Base-by-base conservation (phyloP, 1,284 basidiomycete species). In the Tylopilus orsonianus region DNA sequence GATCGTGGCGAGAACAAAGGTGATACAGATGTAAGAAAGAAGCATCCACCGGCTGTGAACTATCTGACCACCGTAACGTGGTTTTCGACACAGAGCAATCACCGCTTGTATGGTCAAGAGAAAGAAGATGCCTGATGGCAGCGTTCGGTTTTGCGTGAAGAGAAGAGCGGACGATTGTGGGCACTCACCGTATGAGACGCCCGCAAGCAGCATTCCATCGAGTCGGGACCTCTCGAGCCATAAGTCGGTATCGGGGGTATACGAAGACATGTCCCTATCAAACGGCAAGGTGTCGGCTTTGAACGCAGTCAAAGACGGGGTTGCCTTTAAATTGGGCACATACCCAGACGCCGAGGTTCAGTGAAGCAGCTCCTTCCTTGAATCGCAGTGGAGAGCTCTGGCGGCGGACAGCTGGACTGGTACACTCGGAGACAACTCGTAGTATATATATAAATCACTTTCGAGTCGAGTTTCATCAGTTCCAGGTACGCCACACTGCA, bases 1-100 rank as follows among this genome's bases (percentile, higher is more conserved):
- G 10, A 68, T 36, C 0, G 68, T 65, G 9, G 54, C 64, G 16
- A 70, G 59, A 16, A 53, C 10, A 33, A 68, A 70, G 0, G 66
- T 68, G 36, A 58, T 45, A 22, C 44, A 42, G 26, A 68, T 41
- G 10, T 60, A 65, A 16, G 16, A 1, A 5, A 66, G 27, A 14
- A 65, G 50, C 24, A 16, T 24, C 19, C 23, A 18, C 10, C 48
- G 49, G 12, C 48, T 18, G 10, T 36, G 29, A 3, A 30, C 20
- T 8, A 30, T 24, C 32, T 47, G 40, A 22, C 37, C 24, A 20
- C 24, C 39, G 3, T 23, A 12, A 24, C 23, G 46, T 8, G 49
- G 49, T 33, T 22, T 46, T 10, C 35, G 42, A 22, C 35, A 29
- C n/a, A 65, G 37, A n/a, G 46, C 39, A 3, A 3, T 8, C 1